phyloP scores from a whole-genome alignment of 352 stramenopile species.

The Phytophthora foliorum region DNA sequence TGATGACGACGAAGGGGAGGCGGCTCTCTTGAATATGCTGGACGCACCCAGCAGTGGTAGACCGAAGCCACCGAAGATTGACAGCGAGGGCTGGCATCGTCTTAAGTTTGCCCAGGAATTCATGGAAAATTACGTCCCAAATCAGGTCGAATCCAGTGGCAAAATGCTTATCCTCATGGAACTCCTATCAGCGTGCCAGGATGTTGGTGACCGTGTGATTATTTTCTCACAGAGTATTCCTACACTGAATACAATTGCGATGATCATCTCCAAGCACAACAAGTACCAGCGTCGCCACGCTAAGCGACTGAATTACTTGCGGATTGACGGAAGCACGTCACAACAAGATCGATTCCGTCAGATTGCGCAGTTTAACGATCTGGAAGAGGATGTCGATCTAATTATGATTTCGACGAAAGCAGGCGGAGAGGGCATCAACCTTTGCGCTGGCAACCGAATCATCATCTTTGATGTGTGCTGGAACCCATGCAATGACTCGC shows the following conservation, averaged over 20 bases:
- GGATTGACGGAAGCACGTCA: constrained; percentile 86
- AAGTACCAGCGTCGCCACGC: constrained; percentile 51
- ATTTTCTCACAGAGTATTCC: constrained; percentile 92
- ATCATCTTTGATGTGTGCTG: constrained; percentile 94
- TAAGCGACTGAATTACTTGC: constrained; percentile 70
- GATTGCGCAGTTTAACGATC: constrained; percentile 88
- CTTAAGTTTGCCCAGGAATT: constrained; percentile 79
- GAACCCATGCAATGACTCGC: constrained; percentile 93
- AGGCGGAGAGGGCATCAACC: constrained; percentile 89
- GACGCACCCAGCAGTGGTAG: constrained; percentile 18
- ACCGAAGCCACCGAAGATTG: constrained; percentile 9
- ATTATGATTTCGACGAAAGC: constrained; percentile 92
- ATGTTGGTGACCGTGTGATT: constrained; percentile 86
- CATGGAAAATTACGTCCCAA: constrained; percentile 63
- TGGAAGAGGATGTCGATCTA: constrained; percentile 80
- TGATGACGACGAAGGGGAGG: constrained; percentile 49
- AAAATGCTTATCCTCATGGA: constrained; percentile 92
- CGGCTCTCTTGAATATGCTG: constrained; percentile 56
- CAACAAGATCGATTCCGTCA: constrained; percentile 83
- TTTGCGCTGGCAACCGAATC: constrained; percentile 90
- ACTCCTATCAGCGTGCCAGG: constrained; percentile 73
- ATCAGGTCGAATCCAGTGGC: constrained; percentile 73
- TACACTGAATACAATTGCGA: constrained; percentile 83
- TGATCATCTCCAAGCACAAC: constrained; percentile 78
- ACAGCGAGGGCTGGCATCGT: constrained; percentile 46